A percentile compares a stretch with the other conserved stretches of the same genome.
Conservation (phyloP, 169 alveolate species). For the Pseudocohnilembus persalinus region DNA sequence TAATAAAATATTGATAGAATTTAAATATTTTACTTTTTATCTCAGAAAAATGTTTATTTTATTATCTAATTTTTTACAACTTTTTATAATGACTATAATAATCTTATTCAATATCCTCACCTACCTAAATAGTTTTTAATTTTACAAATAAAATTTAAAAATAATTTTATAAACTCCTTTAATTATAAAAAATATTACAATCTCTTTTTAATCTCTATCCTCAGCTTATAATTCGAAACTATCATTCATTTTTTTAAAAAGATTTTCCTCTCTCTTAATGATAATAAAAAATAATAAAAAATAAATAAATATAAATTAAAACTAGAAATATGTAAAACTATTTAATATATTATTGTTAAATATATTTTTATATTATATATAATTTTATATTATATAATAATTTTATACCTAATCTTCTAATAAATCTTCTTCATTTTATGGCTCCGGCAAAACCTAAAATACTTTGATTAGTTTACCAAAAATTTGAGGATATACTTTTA, state of each 20-base stretch:
- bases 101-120: background rate
- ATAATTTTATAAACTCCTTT: no score
- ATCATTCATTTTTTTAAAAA: background rate
- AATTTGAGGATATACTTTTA: background rate
- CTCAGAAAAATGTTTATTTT: background rate
- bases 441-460: background rate
- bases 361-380: no score
- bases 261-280: background rate
- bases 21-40: background rate
- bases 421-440: background rate
- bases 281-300: no score
- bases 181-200: background rate
- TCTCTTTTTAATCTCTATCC: background rate
- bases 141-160: background rate
- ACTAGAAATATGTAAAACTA: background rate
- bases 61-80: background rate
- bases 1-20: background rate
- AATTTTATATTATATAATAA: no score
- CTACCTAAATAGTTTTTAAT: background rate
- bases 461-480: background rate
- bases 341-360: background rate
- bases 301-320: no score
- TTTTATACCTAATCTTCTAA: background rate
- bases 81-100: slow-evolving; percentile 12
- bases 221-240: background rate